phyloP scores from a whole-genome alignment of 2,329 filamentous ascomycete species.

The Cladophialophora immunda region DNA sequence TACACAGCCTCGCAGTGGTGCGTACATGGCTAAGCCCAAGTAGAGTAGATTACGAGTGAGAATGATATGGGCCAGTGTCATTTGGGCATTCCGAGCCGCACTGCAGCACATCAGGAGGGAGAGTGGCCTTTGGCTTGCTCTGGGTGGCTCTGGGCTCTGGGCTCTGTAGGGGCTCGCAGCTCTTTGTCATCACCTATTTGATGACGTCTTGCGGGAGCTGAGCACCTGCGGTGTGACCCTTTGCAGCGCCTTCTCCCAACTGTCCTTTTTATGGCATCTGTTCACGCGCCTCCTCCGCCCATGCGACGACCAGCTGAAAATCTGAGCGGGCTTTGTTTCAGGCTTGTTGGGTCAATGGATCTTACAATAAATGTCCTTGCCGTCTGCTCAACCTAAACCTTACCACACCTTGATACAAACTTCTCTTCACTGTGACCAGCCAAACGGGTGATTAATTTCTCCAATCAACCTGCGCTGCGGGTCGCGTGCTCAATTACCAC shows the following conservation, averaged over 20 bases:
- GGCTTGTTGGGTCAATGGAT: background rate
- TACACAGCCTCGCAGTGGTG: background rate
- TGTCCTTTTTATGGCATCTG: background rate
- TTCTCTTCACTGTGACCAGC: background rate
- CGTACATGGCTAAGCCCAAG: background rate
- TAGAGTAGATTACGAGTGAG: too few relatives aligned
- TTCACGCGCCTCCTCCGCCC: background rate
- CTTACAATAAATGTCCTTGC: background rate
- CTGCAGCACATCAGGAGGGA: too few relatives aligned
- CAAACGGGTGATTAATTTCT: background rate
- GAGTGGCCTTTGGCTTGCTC: background rate
- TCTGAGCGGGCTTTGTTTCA: slow-evolving; percentile 7
- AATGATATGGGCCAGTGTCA: too few relatives aligned
- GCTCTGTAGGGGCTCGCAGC: too few relatives aligned
- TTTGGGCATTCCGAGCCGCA: too few relatives aligned
- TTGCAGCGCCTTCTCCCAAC: background rate
- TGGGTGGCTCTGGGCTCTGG: too few relatives aligned
- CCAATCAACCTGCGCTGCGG: background rate
- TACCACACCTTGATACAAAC: background rate
- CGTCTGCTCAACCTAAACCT: background rate
- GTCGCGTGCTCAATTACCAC: slow-evolving; percentile 39
- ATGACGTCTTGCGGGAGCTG: background rate
- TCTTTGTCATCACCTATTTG: too few relatives aligned
- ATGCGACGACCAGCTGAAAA: background rate
- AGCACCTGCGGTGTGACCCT: background rate